Percentiles rank a stretch among this genome's conserved stretches.
These are phyloP conservation scores for Naganishia sp. DNA, from an alignment of 1,284 basidiomycete species.

Conservation along the genomic window DNA sequence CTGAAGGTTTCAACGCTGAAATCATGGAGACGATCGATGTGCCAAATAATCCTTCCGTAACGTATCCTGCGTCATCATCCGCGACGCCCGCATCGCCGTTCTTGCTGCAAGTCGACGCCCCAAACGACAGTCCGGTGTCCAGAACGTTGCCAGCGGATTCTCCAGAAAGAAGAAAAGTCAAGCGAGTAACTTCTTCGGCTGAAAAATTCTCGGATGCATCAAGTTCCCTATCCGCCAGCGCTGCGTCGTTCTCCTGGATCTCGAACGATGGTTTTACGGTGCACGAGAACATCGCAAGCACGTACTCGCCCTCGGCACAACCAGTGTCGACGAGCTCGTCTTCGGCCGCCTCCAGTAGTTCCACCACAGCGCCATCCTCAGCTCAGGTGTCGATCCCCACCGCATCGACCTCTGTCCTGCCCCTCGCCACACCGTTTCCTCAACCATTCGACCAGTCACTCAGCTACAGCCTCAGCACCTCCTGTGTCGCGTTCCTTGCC, in stretches of 20 bases:
- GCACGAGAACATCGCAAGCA: conserved; percentile 22
- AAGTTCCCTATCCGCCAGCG: background rate
- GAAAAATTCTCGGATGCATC: background rate
- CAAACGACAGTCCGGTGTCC: background rate
- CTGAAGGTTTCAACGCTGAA: background rate
- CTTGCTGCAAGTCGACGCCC: background rate
- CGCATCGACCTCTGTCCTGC: conserved; percentile 5
- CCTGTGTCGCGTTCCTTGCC: conserved; percentile 31
- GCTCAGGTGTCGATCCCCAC: background rate
- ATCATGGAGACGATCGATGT: background rate
- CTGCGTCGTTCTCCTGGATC: background rate
- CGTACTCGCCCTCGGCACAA: conserved; percentile 1
- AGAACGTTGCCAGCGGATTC: no score
- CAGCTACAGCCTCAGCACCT: conserved; percentile 27
- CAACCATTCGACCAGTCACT: conserved; percentile 32
- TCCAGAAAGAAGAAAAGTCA: background rate
- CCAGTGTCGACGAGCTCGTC: background rate
- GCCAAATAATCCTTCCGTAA: no score
- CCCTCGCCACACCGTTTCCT: conserved; percentile 17
- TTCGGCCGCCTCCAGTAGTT: background rate
- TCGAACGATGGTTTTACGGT: background rate
- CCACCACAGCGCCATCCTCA: background rate
- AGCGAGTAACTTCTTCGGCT: background rate
- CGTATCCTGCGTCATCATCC: background rate
- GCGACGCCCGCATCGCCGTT: background rate